Evolutionary conservation across 352 stramenopile genomes (phyloP), one percentile per base, ranked within the genome.

Genomic region (Globisporangium ultimum): DNA sequence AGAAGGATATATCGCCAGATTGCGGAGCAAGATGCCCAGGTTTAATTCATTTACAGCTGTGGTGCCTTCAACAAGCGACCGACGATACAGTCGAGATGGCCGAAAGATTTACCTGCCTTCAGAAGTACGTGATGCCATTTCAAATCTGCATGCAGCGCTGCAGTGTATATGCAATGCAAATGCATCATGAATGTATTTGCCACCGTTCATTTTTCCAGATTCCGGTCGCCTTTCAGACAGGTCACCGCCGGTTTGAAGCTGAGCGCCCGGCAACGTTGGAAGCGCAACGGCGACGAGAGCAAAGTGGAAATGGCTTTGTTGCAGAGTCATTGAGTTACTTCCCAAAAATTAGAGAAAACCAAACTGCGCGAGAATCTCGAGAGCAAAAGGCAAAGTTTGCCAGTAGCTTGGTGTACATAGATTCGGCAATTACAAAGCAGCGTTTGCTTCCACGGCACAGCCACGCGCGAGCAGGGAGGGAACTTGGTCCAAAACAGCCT

Each of bases 271-370:
- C 62, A 4, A 83, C 70, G 0, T 67, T 71, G 13, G 76, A 75
- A 13, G 48, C 56, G 0, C 65, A 80, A 17, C 53, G 68, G 3
- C 40, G 46, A 13, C 61, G 62, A 4, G 63, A 79, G 36, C 52
- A 76, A 21, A 52, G 66, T 11, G 62, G 60, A 14, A 68, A 72
- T 52, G 67, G 64, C 12, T 65, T 74, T 46, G 67, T 48, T 13
- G 64, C 72, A 0, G 74, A 77, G 36, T 46, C 62, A 1, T 61
- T 64, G 10, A 85, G 72, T 41, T 85, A 84, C 46, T 83, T 85
- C 50, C 77, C 77, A 21, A 76, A 72, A 34, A 85, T 84, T 57
- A 63, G 68, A 15, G 77, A 87, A 48, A 81, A 60, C 21, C 41
- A 64, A 13, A 74, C 72, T 2, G 56, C 71, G 2, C 64, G 77